Base-by-base conservation (phyloP, 441 rosid genomes). In the Gossypium schwendimanii region DNA sequence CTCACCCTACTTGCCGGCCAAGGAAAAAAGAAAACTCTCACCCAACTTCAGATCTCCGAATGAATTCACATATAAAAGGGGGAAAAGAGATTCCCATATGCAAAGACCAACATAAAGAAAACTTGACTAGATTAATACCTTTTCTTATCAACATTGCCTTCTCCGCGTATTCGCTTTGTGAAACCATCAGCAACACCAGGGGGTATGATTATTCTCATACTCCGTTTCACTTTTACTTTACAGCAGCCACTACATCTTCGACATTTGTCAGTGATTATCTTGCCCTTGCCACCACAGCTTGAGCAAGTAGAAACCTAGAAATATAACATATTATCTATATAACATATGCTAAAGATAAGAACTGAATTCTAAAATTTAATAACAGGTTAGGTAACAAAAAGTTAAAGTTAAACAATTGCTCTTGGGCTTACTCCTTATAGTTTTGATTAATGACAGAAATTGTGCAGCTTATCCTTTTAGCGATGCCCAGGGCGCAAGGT, bases 141-240 rank as follows among this genome's bases (percentile, higher is more conserved):
- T 79, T 77, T 82, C 79, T 80, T 84, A 76, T 92, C 91, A 39
- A 85, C 73, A 78, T 81, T 91, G 31, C 99, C 99, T 84, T 87
- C 89, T 63, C 92, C 91, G 70, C 49, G 84, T 60, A 91, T 74
- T 82, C 77, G 84, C 92, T 92, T 84, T 28, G 86, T 84, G 73
- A 95, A 85, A 80, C 96, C 90, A 82, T 88, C 80, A 54, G 76
- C 83, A 69, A 91, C 92, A 74, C 99, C 98, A 73, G 97, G 88
- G n/a, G 97, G 99, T 71, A 91, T 83, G 52, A 75, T 78, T 64
- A 92, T 80, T 73, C 81, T 82, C 81, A 91, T 75, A 53, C 74
- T 85, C 78, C 88, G 83, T 69, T 71, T 85, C 70, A 92, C 82
- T 81, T 78, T 81, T 61, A 87, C 73, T 77, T 84, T 84, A 75